phyloP scores from a whole-genome alignment of 108 stramenopile species.

The Nannochloropsis oceanica region DNA sequence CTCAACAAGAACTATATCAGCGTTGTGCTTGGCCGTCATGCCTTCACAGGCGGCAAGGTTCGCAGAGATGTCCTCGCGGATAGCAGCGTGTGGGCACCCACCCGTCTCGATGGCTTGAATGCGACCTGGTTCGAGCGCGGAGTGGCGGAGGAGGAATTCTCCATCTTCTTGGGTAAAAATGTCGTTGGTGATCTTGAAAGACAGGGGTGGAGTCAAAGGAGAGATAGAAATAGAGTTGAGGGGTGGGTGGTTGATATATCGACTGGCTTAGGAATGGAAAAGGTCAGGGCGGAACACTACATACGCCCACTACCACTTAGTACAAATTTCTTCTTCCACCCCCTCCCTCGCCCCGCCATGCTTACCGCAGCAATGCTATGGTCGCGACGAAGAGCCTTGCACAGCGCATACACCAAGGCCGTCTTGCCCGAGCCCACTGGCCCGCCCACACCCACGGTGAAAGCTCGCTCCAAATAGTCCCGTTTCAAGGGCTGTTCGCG shows the following conservation, averaged over 20 bases:
- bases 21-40: constrained; percentile 51
- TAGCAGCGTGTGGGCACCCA: constrained; percentile 92
- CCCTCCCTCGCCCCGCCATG: background rate
- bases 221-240: too few species aligned
- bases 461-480: constrained; percentile 49
- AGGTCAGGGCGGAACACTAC: too few species aligned
- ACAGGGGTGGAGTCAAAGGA: too few species aligned
- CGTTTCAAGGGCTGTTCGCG: constrained; percentile 21
- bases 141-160: constrained; percentile 67
- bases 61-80: constrained; percentile 84
- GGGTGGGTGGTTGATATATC: too few species aligned
- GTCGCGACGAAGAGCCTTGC: constrained; percentile 41
- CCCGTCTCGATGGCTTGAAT: constrained; percentile 93
- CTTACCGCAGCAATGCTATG: constrained; percentile 33
- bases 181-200: constrained; percentile 71
- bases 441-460: constrained; percentile 82
- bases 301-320: too few species aligned
- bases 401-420: constrained; percentile 59
- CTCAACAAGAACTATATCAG: constrained; percentile 70
- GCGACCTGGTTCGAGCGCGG: constrained; percentile 53
- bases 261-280: too few species aligned
- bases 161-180: constrained; percentile 97
- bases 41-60: constrained; percentile 81
- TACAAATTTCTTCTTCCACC: too few species aligned
- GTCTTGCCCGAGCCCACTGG: constrained; percentile 75